These are phyloP conservation scores for Cryphonectria nitschkei DNA, from an alignment of 2,329 filamentous ascomycete genomes.

Conservation along the genomic window DNA sequence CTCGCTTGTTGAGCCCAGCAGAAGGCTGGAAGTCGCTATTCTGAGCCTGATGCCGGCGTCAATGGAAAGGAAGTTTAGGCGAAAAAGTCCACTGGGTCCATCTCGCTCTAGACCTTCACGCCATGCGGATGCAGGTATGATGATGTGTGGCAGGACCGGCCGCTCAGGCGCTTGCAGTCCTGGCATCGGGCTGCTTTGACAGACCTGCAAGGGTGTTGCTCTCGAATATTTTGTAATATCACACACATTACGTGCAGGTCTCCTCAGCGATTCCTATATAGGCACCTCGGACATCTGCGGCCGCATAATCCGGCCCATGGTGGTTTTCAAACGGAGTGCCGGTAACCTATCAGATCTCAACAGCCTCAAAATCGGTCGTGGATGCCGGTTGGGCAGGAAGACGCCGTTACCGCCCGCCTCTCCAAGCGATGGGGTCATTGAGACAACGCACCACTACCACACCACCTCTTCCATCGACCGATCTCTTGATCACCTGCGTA, in stretches of 20 bases:
- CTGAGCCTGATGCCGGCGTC: not conserved
- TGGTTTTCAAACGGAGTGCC: conserved; percentile 29
- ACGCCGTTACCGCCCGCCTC: conserved; percentile 49
- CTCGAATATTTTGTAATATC: not conserved
- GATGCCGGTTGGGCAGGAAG: conserved; percentile 53
- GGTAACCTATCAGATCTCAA: conserved; percentile 41
- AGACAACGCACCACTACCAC: conserved; percentile 51
- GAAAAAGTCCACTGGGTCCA: not conserved
- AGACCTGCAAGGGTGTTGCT: not conserved
- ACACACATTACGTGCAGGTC: conserved; percentile 19
- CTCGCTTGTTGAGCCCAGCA: not conserved
- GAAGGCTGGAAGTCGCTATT: conserved; percentile 15
- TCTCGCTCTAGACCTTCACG: not conserved
- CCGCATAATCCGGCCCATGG: conserved; percentile 25
- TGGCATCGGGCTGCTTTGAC: not conserved
- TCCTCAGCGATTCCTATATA: conserved; percentile 5
- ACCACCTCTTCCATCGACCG: conserved; percentile 18
- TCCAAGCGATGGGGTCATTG: conserved; percentile 40
- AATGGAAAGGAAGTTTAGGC: not conserved
- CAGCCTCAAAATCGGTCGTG: conserved; percentile 37
- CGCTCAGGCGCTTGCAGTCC: conserved; percentile 3
- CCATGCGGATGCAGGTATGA: not conserved
- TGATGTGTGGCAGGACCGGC: conserved; percentile 2
- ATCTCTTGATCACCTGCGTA: conserved; percentile 40
- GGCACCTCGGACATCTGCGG: conserved; percentile 20